Base-by-base conservation (phyloP, 1,284 basidiomycete species). In the Heterobasidion parviporum region DNA sequence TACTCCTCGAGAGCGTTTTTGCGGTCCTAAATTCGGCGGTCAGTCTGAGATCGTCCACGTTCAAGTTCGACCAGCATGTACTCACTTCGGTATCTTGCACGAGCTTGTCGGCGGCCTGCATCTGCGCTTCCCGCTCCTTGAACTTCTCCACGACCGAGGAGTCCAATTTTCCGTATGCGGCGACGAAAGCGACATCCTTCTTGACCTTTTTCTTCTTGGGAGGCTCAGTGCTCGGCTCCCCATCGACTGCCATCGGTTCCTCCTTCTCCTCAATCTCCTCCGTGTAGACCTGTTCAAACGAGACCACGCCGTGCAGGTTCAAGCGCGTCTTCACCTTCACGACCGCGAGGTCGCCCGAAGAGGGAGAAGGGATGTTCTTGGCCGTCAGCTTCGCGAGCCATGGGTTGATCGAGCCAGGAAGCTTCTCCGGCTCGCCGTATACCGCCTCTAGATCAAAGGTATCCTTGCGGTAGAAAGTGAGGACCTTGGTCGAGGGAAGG, bases 1-100 rank as follows among this genome's bases (percentile, higher is more conserved):
- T 95, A 97, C 75, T 97, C 94, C 75, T 98, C 94, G 26, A 98
- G 84, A 14, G 94, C 93, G 70, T 98, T 97, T 78, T 96, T 98
- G 70, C 91, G 86, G 72, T 97, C 91, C 90, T 93, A 51, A 35
- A 38, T 36, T n/a, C 32, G 32, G 59, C 47, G 59, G 54, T 9
- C 14, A 52, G 43, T 38, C 52, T 18, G 45, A 52, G 59, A 48
- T 34, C 16, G 48, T 50, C 45, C 9, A 52, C 12, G 16, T 18
- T 12, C 35, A 26, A 0, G 6, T 58, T 52, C 33, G 34, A 43
- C 47, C 48, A 48, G n/a, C 46, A 55, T 9, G 8, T 49, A 73
- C 80, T 46, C 63, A 90, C 90, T 83, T 96, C 93, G 56, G 94
- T 97, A 71, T 97, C 94, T 74, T 84, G 82, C 54, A 98, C 94